These are phyloP conservation scores for Paracamarosporium sp. DNA, from an alignment of 2,329 filamentous ascomycete genomes.

Conservation along the genomic window DNA sequence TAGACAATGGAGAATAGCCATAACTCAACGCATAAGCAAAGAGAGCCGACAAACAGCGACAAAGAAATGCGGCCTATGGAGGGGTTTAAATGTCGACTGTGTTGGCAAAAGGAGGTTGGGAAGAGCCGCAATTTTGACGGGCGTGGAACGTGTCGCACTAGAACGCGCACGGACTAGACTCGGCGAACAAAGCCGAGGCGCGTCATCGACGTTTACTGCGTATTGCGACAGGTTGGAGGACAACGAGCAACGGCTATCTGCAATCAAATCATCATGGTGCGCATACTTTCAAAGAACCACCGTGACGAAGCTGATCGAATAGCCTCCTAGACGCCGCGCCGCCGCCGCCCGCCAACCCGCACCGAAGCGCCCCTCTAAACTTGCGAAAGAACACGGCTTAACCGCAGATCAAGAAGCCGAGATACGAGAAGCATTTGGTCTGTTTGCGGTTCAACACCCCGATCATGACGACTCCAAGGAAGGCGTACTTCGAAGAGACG, in stretches of 20 bases:
- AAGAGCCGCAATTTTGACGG: not conserved
- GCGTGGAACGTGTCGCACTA: not conserved
- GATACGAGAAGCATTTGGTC: slow-evolving; percentile 86
- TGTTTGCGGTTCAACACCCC: slow-evolving; percentile 67
- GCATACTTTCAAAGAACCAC: not conserved
- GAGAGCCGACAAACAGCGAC: not conserved
- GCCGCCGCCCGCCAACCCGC: slow-evolving; percentile 23
- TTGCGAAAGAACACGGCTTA: slow-evolving; percentile 91
- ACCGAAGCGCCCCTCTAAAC: slow-evolving; percentile 73
- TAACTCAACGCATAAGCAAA: not conserved
- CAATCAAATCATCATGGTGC: not conserved
- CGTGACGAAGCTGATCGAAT: slow-evolving; percentile 20
- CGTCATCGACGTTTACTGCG: not conserved
- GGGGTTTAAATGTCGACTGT: not conserved
- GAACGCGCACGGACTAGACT: not conserved
- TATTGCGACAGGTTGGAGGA: not conserved
- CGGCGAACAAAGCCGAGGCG: slow-evolving; percentile 1
- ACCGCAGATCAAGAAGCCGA: slow-evolving; percentile 84
- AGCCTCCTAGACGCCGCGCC: slow-evolving; percentile 42
- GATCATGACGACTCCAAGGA: slow-evolving; percentile 72
- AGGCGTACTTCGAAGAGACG: slow-evolving; percentile 50
- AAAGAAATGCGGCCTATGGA: not conserved
- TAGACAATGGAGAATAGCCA: not conserved
- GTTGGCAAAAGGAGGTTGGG: not conserved
- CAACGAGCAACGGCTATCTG: not conserved